phyloP scores from a whole-genome alignment of 352 stramenopile species.

The Phytophthora foliorum region DNA sequence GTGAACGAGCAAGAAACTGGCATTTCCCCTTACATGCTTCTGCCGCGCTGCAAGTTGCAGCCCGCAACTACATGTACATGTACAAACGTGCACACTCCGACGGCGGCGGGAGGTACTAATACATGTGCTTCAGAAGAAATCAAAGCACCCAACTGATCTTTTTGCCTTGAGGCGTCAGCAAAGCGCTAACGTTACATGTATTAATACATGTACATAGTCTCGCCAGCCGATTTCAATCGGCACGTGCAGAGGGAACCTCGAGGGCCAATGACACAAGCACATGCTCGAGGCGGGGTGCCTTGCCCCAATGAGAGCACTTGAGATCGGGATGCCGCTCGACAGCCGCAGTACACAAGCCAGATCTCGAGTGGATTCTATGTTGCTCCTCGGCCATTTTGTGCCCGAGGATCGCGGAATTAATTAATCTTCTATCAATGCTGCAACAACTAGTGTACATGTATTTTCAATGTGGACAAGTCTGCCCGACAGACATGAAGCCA shows the following conservation, averaged over 20 bases:
- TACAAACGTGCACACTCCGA: no score
- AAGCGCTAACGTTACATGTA: no score
- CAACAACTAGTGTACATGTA: no score
- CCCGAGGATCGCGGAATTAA: constrained; percentile 6
- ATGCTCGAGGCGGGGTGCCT: constrained; percentile 6
- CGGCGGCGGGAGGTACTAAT: no score
- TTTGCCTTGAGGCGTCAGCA: no score
- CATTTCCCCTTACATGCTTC: no score
- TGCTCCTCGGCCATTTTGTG: constrained; percentile 13
- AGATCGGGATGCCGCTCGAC: background rate
- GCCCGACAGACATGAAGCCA: no score
- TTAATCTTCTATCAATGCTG: constrained; percentile 1
- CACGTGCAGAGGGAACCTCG: background rate
- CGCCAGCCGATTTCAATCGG: background rate
- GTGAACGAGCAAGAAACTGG: no score
- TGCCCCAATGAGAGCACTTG: constrained; percentile 11
- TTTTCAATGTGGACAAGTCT: no score
- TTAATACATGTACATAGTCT: no score
- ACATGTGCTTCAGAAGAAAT: background rate
- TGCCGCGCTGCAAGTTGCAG: no score
- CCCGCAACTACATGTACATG: no score
- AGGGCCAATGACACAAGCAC: background rate
- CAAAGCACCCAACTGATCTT: constrained; percentile 1
- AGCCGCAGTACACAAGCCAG: background rate
- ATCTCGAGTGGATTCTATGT: constrained; percentile 4